These are phyloP conservation scores for Chaetomiaceae sp. DNA, from an alignment of 2,329 filamentous ascomycete species.

Conservation along the genomic window DNA sequence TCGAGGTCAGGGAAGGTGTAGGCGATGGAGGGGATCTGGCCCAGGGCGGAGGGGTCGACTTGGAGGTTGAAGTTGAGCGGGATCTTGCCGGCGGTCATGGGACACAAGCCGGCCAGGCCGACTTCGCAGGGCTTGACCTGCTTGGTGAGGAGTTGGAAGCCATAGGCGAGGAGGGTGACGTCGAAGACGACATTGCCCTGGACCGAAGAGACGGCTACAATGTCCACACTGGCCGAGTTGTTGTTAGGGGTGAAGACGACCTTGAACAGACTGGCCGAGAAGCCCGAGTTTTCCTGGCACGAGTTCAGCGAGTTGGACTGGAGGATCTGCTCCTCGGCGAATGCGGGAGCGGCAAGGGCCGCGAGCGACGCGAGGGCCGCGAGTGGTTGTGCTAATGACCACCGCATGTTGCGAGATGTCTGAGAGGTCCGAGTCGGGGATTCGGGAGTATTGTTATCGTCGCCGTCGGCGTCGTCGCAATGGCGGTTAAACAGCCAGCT, in stretches of 20 bases:
- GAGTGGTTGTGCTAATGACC: constrained; percentile 41
- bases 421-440: background rate
- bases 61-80: constrained; percentile 67
- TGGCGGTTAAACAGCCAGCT: background rate
- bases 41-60: constrained; percentile 52
- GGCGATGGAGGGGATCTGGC: constrained; percentile 72
- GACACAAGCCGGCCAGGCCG: constrained; percentile 72
- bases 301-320: constrained; percentile 78
- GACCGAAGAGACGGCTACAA: constrained; percentile 77
- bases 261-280: constrained; percentile 85
- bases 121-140: constrained; percentile 71
- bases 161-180: constrained; percentile 74
- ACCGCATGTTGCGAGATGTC: constrained; percentile 41
- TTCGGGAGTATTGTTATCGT: background rate
- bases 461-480: background rate
- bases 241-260: constrained; percentile 75
- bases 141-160: constrained; percentile 64
- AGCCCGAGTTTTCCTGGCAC: constrained; percentile 78
- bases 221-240: constrained; percentile 64
- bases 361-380: constrained; percentile 43
- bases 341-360: constrained; percentile 41
- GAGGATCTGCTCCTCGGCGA: constrained; percentile 56
- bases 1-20: constrained; percentile 90
- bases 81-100: constrained; percentile 82
- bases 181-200: constrained; percentile 77